Evolutionary conservation across 495 filamentous ascomycete species (phyloP).

Genomic region (Chaetomidium leptoderma): DNA sequence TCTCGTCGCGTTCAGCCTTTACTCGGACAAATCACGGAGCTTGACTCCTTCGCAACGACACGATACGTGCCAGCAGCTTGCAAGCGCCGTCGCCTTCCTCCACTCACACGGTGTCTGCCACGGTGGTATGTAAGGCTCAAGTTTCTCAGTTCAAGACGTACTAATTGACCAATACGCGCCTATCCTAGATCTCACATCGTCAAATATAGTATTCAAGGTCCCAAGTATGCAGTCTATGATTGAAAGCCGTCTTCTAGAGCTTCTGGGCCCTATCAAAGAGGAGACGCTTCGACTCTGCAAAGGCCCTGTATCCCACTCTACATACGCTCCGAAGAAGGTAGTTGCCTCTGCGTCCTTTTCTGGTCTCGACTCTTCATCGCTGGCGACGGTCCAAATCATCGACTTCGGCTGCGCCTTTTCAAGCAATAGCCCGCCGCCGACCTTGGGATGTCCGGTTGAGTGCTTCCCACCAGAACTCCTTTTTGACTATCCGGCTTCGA

Average conservation of each 20-base stretch:
- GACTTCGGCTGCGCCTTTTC: slow-evolving; percentile 6
- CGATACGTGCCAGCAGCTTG: background rate
- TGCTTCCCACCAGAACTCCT: slow-evolving; percentile 1
- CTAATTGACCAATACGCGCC: background rate
- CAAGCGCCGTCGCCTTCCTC: slow-evolving; percentile 10
- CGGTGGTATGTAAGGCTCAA: slow-evolving; percentile 1
- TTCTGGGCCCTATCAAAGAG: background rate
- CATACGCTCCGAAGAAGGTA: slow-evolving; percentile 1
- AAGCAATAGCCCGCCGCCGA: background rate
- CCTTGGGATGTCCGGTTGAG: background rate
- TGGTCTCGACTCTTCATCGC: background rate
- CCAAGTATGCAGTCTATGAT: background rate
- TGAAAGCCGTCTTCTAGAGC: background rate
- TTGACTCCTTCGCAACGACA: slow-evolving; percentile 7
- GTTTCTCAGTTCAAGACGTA: background rate
- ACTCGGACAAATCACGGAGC: background rate
- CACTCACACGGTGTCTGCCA: slow-evolving; percentile 8
- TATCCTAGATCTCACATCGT: background rate
- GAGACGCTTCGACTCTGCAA: background rate
- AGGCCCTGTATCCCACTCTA: slow-evolving; percentile 5
- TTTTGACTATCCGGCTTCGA: background rate
- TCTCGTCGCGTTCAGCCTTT: background rate
- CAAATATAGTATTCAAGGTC: background rate
- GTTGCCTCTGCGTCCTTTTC: background rate
- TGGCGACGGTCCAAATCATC: slow-evolving; percentile 6